Conservation (phyloP, 257 asterid species). For the Hygrophila difformis region DNA sequence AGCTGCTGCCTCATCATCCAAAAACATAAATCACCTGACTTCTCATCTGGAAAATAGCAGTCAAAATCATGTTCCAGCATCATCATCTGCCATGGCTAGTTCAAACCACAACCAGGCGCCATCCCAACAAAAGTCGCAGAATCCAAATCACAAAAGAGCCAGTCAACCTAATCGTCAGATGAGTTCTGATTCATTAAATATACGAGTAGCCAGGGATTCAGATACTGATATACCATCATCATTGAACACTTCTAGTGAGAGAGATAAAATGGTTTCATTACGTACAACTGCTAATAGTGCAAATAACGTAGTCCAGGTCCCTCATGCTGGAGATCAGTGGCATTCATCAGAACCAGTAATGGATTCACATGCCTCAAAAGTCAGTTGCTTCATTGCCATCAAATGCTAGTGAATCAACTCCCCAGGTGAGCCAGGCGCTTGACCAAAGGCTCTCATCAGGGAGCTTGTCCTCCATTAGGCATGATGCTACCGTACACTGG, state of each 20-base stretch:
- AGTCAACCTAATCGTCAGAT: slow-evolving; percentile 37
- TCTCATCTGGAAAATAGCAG: slow-evolving; percentile 40
- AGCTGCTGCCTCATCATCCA: slow-evolving; percentile 31
- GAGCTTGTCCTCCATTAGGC: slow-evolving; percentile 31
- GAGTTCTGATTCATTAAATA: slow-evolving; percentile 28
- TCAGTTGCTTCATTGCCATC: slow-evolving; percentile 33
- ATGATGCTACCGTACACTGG: slow-evolving; percentile 42
- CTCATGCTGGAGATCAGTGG: slow-evolving; percentile 37
- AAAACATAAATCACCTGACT: slow-evolving; percentile 31
- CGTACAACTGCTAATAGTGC: slow-evolving; percentile 33
- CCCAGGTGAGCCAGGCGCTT: slow-evolving; percentile 41
- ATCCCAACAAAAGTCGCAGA: slow-evolving; percentile 41
- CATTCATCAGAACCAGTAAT: slow-evolving; percentile 38
- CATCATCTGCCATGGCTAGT: slow-evolving; percentile 33
- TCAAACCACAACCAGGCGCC: slow-evolving; percentile 41
- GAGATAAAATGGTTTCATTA: slow-evolving; percentile 23
- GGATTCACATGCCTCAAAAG: slow-evolving; percentile 37
- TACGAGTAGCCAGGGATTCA: slow-evolving; percentile 39
- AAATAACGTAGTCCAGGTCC: slow-evolving; percentile 27
- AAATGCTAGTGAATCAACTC: slow-evolving; percentile 32
- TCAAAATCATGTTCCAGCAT: slow-evolving; percentile 41
- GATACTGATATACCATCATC: slow-evolving; percentile 47
- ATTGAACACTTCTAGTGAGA: slow-evolving; percentile 34
- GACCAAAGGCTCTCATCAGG: slow-evolving; percentile 43
- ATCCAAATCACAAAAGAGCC: slow-evolving; percentile 49